These are phyloP conservation scores for Strobilomyces echinocephalus DNA, from an alignment of 768 basidiomycete genomes.

Conservation along the genomic window DNA sequence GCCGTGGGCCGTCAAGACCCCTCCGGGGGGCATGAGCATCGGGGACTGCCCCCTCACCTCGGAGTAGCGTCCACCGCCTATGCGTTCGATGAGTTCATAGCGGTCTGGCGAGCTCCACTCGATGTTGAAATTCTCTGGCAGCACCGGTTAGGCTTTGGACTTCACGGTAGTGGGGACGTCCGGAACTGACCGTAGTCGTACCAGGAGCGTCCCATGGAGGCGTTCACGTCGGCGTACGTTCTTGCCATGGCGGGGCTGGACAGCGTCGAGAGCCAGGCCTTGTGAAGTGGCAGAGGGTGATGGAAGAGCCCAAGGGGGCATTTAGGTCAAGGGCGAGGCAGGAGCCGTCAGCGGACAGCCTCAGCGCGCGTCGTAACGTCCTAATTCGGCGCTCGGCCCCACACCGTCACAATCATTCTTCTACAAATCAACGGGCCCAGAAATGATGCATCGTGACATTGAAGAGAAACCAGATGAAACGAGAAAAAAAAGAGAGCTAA, in stretches of 20 bases:
- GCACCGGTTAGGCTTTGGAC: conserved; percentile 1
- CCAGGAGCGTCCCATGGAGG: conserved; percentile 53
- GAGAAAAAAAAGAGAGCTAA: conserved; percentile 2
- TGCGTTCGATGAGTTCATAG: conserved; percentile 59
- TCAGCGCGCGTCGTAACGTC: neutral
- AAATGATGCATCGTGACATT: conserved; percentile 19
- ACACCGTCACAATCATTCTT: neutral
- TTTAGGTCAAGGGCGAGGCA: conserved; percentile 17
- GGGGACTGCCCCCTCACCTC: conserved; percentile 37
- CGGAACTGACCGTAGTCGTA: conserved; percentile 53
- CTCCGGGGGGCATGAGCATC: too few species aligned
- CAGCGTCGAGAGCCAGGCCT: conserved; percentile 16
- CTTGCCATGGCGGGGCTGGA: conserved; percentile 37
- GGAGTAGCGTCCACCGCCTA: conserved; percentile 64
- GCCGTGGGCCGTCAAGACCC: neutral
- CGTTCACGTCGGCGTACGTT: conserved; percentile 55
- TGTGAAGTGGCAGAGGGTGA: conserved; percentile 14
- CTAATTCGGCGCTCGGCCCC: neutral
- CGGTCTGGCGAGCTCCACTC: conserved; percentile 65
- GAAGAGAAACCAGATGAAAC: conserved; percentile 3
- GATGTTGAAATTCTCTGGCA: conserved; percentile 50
- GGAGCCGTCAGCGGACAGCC: conserved; percentile 16
- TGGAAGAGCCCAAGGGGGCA: conserved; percentile 22
- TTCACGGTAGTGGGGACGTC: neutral
- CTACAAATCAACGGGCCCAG: neutral